Conservation (phyloP, 2,329 filamentous ascomycete genomes). For the Cercospora beticola region DNA sequence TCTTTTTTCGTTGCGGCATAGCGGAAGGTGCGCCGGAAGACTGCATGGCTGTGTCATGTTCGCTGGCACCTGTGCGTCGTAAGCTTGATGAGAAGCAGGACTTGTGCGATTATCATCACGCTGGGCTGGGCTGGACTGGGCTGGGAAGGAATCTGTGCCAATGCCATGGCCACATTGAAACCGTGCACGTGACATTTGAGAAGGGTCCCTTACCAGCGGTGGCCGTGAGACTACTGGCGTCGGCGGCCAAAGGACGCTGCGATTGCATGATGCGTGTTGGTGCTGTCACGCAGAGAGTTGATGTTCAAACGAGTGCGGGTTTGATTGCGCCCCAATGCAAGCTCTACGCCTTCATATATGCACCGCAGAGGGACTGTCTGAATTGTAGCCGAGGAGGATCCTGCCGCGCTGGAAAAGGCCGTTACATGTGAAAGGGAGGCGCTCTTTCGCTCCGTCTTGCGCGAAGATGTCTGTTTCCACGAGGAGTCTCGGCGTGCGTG, state of each 20-base stretch:
- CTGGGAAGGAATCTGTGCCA: neutral
- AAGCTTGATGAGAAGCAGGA: constrained; percentile 11
- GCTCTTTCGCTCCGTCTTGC: neutral
- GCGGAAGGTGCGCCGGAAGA: constrained; percentile 7
- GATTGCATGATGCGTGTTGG: constrained; percentile 15
- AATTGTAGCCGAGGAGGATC: neutral
- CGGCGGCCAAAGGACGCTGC: constrained; percentile 19
- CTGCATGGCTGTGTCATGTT: constrained; percentile 7
- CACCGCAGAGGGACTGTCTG: neutral
- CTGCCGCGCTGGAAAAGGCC: neutral
- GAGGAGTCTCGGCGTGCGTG: neutral
- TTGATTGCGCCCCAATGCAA: neutral
- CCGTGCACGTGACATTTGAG: neutral
- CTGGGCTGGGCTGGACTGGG: neutral
- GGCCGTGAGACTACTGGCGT: constrained; percentile 11
- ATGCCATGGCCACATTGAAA: neutral
- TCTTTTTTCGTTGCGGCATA: constrained; percentile 23
- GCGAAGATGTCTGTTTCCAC: neutral
- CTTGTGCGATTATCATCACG: neutral
- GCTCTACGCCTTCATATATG: neutral
- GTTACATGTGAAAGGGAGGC: neutral
- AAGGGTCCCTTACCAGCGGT: constrained; percentile 20
- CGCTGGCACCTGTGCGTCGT: constrained; percentile 14
- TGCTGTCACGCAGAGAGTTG: neutral
- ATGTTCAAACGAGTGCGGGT: neutral